phyloP scores from a whole-genome alignment of 345 rosid species.

The Hevea brasiliensis region DNA sequence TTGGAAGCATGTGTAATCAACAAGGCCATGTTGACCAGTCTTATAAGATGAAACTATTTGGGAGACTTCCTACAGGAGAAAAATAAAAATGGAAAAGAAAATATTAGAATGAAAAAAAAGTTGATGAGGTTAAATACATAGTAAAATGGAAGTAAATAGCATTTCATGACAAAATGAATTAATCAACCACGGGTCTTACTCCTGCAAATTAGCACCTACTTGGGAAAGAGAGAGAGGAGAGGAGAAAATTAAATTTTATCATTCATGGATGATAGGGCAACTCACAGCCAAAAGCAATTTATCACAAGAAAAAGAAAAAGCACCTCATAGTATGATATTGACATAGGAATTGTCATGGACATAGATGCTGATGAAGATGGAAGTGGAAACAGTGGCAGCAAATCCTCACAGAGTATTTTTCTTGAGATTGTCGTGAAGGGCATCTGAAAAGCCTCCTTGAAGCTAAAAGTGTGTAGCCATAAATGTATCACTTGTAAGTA shows the following conservation, averaged over 20 bases:
- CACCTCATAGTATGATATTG: conserved; percentile 81
- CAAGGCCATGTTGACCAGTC: conserved; percentile 38
- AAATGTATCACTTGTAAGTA: not conserved
- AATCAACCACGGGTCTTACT: not conserved
- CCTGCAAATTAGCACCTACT: not conserved
- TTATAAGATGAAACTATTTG: conserved; percentile 33
- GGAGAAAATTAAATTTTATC: not conserved
- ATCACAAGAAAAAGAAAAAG: not conserved
- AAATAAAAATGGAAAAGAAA: conserved; percentile 1
- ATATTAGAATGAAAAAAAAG: not conserved
- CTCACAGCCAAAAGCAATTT: not conserved
- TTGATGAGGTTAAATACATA: not conserved
- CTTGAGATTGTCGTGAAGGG: conserved; percentile 76
- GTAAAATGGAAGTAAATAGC: not conserved
- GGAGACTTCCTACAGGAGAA: conserved; percentile 41
- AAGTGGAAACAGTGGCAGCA: conserved; percentile 64
- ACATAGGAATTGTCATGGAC: conserved; percentile 50
- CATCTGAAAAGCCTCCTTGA: conserved; percentile 79
- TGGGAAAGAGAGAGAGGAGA: not conserved
- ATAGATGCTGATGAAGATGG: conserved; percentile 43
- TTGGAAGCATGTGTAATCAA: conserved; percentile 69
- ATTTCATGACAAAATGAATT: not conserved
- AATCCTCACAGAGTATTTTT: conserved; percentile 60
- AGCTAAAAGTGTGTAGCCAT: conserved; percentile 39
- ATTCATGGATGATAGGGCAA: not conserved